Conservation (phyloP, 176 grass and related monocot genomes). For the Rhynchospora tenuis region DNA sequence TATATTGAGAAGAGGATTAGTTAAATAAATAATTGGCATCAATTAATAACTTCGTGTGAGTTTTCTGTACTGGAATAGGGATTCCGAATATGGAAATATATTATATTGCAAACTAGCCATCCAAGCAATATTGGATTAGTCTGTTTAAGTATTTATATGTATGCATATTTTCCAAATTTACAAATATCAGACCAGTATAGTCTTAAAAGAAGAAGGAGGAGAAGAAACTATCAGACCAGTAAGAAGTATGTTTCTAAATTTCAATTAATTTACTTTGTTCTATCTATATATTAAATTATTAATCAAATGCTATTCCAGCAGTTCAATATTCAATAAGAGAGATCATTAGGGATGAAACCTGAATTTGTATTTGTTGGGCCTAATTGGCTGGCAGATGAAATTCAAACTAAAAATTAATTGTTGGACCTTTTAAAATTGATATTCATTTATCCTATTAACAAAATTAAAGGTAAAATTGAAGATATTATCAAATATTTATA, state of each 20-base stretch:
- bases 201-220: too few relatives aligned
- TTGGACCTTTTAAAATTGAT: neutral
- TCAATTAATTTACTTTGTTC: neutral
- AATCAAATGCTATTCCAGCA: neutral
- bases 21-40: neutral
- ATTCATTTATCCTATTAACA: neutral
- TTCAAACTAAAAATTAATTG: neutral
- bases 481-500: neutral
- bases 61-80: neutral
- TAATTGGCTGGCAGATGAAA: neutral
- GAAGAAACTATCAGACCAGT: neutral
- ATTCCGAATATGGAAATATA: too few relatives aligned
- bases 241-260: neutral
- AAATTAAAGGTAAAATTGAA: neutral
- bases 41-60: too few relatives aligned
- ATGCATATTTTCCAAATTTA: neutral
- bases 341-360: neutral
- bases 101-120: neutral
- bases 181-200: neutral
- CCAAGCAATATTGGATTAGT: neutral
- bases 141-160: neutral
- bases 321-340: neutral
- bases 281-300: neutral
- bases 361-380: neutral
- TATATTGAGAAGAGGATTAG: neutral